Percentiles rank a stretch among this genome's conserved stretches.
Conservation (phyloP, 345 rosid species). For the Melaleuca alternifolia region DNA sequence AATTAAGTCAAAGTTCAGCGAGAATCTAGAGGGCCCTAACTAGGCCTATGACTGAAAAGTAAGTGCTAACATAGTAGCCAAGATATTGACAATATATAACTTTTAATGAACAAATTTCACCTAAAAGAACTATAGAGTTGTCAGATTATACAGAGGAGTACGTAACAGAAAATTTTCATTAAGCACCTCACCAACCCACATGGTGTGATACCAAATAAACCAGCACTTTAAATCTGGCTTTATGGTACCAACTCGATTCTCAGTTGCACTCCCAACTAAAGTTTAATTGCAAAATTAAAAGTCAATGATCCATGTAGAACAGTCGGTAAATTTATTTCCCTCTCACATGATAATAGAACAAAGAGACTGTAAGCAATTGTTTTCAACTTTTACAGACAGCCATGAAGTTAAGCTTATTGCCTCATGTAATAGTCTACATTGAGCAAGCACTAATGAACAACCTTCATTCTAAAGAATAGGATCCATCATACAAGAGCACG, state of each 20-base stretch:
- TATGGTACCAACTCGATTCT: background rate
- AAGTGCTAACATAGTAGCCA: background rate
- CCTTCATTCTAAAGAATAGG: background rate
- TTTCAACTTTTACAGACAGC: background rate
- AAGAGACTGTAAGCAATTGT: background rate
- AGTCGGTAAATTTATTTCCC: background rate
- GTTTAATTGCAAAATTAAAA: background rate
- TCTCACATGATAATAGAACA: background rate
- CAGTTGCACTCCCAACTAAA: background rate
- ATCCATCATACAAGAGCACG: background rate
- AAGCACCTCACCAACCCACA: background rate
- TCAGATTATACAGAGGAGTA: background rate
- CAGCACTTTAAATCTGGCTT: background rate
- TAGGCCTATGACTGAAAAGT: background rate
- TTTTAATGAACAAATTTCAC: background rate
- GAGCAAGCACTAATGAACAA: background rate
- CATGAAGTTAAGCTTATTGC: background rate
- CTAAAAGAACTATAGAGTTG: background rate
- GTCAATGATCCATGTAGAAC: background rate
- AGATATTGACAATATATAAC: background rate
- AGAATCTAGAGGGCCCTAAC: background rate
- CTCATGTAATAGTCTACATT: background rate
- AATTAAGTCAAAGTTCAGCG: background rate
- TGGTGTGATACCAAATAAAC: background rate
- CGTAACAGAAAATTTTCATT: background rate